These are phyloP conservation scores for Talaromyces nanjingensis DNA, from an alignment of 495 filamentous ascomycete species.

Conservation along the genomic window DNA sequence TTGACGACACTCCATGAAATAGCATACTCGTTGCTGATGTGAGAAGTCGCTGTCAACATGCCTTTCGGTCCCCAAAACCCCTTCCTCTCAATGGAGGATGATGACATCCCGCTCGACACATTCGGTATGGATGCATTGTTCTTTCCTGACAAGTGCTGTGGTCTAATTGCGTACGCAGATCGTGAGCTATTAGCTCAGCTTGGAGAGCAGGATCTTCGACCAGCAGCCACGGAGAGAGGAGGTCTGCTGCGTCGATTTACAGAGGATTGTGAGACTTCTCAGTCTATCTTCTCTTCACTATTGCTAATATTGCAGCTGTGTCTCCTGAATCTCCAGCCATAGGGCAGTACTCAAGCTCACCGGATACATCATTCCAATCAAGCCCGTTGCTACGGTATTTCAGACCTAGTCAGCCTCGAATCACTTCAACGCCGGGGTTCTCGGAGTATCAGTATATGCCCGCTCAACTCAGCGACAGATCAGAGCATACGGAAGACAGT, in stretches of 20 bases:
- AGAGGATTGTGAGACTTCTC: constrained; percentile 17
- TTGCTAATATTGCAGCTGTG: constrained; percentile 13
- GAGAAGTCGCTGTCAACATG: neutral
- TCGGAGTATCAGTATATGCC: neutral
- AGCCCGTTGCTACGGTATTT: constrained; percentile 20
- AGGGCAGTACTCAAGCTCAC: constrained; percentile 22
- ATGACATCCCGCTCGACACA: constrained; percentile 33
- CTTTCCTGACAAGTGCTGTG: neutral
- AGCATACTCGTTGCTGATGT: neutral
- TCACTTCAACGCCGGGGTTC: neutral
- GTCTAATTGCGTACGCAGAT: constrained; percentile 17
- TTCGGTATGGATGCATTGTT: constrained; percentile 35
- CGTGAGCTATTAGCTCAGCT: constrained; percentile 34
- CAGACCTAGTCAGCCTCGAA: neutral
- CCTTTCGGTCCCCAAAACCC: neutral
- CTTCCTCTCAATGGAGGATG: constrained; percentile 14
- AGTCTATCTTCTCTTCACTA: neutral
- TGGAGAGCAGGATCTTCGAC: constrained; percentile 7
- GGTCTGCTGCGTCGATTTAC: constrained; percentile 25
- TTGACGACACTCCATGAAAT: neutral
- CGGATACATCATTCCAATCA: constrained; percentile 18
- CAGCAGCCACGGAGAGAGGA: neutral
- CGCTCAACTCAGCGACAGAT: neutral
- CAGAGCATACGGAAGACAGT: neutral
- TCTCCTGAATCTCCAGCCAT: constrained; percentile 19